Conservation (phyloP, 2,329 filamentous ascomycete genomes). For the Neofusicoccum laricinum region DNA sequence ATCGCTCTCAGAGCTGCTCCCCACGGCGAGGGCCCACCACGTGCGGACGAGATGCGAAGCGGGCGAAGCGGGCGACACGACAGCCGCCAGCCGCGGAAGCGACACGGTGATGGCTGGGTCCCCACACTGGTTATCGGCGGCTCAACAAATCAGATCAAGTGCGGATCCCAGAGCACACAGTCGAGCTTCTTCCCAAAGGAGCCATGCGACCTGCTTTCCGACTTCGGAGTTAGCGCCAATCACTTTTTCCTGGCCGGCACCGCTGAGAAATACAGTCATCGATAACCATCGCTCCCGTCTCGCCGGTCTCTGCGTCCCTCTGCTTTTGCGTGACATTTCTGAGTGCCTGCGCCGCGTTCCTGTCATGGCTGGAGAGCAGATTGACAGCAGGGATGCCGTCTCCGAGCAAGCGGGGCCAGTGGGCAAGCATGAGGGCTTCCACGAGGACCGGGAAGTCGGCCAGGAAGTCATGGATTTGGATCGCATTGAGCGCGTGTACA, state of each 20-base stretch:
- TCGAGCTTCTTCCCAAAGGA: slow-evolving; percentile 1
- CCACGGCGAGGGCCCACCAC: no score
- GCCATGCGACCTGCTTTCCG: slow-evolving; percentile 3
- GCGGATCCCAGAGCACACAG: not conserved
- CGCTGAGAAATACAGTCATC: not conserved
- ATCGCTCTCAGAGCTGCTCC: not conserved
- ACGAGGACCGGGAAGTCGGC: slow-evolving; percentile 33
- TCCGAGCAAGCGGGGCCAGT: slow-evolving; percentile 16
- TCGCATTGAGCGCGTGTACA: slow-evolving; percentile 36
- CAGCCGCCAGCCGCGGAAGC: not conserved
- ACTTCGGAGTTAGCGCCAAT: slow-evolving; percentile 15
- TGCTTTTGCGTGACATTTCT: not conserved
- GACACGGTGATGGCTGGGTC: not conserved
- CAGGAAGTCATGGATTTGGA: slow-evolving; percentile 30
- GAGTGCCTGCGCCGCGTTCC: not conserved
- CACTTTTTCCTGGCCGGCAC: not conserved
- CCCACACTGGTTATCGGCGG: slow-evolving; percentile 6
- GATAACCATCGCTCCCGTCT: not conserved
- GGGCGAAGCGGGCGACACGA: no score
- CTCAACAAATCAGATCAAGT: slow-evolving; percentile 14
- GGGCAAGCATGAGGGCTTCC: slow-evolving; percentile 26
- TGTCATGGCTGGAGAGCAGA: slow-evolving; percentile 2
- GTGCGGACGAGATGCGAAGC: no score
- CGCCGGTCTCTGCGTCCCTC: not conserved
- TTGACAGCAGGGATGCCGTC: not conserved